A percentile compares a stretch with the other conserved stretches of the same genome.
phyloP scores from a whole-genome alignment of 768 basidiomycete genomes.

The Cystobasidium onofrii region DNA sequence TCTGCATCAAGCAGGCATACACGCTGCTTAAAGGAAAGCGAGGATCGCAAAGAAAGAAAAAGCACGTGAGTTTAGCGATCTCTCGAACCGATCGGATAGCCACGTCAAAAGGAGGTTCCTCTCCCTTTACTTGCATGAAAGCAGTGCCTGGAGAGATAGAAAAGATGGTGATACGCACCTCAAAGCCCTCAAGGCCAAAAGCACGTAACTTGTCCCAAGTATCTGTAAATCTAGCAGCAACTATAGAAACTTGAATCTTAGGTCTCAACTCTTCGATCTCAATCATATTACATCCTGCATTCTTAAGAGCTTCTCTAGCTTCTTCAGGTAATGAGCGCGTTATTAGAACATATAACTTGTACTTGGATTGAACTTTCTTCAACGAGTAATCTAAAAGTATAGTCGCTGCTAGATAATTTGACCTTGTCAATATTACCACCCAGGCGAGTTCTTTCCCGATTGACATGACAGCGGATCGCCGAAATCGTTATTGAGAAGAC shows the following conservation, averaged over 20 bases:
- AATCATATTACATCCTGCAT: constrained; percentile 53
- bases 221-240: constrained; percentile 52
- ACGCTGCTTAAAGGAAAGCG: constrained; percentile 36
- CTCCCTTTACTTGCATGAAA: not conserved
- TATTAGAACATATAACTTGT: constrained; percentile 72
- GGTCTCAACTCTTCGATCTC: constrained; percentile 60
- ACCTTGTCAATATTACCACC: constrained; percentile 28
- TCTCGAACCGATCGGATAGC: not conserved
- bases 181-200: constrained; percentile 46
- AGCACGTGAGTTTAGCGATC: not conserved
- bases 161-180: constrained; percentile 40
- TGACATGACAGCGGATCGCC: not conserved
- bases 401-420: constrained; percentile 39
- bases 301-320: constrained; percentile 52
- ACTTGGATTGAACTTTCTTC: constrained; percentile 54
- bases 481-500: not conserved
- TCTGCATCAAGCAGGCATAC: constrained; percentile 77
- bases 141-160: not conserved
- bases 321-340: constrained; percentile 55
- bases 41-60: not conserved
- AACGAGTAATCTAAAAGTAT: constrained; percentile 59
- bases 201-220: constrained; percentile 58
- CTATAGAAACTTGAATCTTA: constrained; percentile 33
- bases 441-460: constrained; percentile 19
- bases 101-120: not conserved